Base-by-base conservation (phyloP, 2,329 filamentous ascomycete species). In the Colletotrichum cuscutae region DNA sequence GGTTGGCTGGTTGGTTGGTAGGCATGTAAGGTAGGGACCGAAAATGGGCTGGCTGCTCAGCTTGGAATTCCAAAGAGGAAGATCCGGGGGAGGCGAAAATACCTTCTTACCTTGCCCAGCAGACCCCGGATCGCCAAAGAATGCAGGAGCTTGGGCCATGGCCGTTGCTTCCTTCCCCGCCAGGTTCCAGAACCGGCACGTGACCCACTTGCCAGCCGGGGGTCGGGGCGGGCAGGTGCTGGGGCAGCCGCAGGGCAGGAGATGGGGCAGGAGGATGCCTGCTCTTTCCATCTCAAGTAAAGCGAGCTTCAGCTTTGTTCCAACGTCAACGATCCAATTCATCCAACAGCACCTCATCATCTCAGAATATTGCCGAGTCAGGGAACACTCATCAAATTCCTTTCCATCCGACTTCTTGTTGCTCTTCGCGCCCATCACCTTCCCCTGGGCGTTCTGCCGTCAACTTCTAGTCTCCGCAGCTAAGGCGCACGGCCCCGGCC, bases 251-350 rank as follows among this genome's bases (percentile, higher is more conserved):
- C 32, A 19, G 15, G 37, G 37, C 32, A 28, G 24, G 32, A 35
- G 70, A 46, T 22, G 32, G 32, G 57, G 66, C 53, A 72, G 57
- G 64, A 71, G 70, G 26, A 71, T 72, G 54, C 60, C 49, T 65
- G 26, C 24, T 42, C 60, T 26, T 37, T 32, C 32, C 59, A 49
- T 65, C 60, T 58, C 37, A 42, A 42, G 37, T 42, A 19, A 42
- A 19, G 37, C 52, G 65, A 62, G 53, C 61, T 73, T 62, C 37
- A 54, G 62, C 71, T 67, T 58, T 73, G 70, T 72, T 70, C 54
- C 35, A 65, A 72, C 65, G 56, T 61, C 56, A n/a, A 13, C 49
- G 32, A 35, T 46, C 42, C 24, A 42, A 42, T 42, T 42, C 37
- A 42, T 63, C 28, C 22, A 30, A 64, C 59, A 30, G 28, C 59